phyloP scores from a whole-genome alignment of 1,284 basidiomycete species.

The Phlebopus sp. region DNA sequence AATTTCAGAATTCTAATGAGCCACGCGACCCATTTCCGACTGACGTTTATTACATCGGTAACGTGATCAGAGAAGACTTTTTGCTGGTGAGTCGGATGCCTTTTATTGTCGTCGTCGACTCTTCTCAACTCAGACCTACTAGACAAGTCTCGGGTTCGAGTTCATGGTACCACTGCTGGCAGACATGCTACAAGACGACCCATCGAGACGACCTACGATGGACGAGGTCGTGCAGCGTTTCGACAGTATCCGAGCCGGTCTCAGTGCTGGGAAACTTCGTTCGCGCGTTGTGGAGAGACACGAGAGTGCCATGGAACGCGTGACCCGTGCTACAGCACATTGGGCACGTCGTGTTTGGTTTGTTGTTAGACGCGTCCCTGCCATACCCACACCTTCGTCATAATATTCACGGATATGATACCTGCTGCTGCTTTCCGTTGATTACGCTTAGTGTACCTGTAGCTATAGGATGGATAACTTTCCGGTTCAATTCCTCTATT shows the following conservation, averaged over 20 bases:
- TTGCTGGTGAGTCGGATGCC: slow-evolving; percentile 1
- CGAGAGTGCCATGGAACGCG: slow-evolving; percentile 2
- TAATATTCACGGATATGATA: no score
- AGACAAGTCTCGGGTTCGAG: slow-evolving; percentile 19
- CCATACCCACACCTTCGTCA: slow-evolving; percentile 1
- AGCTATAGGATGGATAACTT: no score
- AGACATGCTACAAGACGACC: slow-evolving; percentile 26
- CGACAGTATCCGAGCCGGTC: neutral
- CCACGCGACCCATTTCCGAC: no score
- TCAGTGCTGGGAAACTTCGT: slow-evolving; percentile 9
- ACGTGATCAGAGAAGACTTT: slow-evolving; percentile 10
- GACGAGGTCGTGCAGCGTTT: slow-evolving; percentile 16
- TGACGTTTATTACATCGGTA: slow-evolving; percentile 20
- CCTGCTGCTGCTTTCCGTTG: no score
- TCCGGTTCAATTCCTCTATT: no score
- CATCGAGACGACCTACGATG: slow-evolving; percentile 22
- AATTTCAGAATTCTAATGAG: no score
- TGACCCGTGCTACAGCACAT: neutral
- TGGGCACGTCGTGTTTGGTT: slow-evolving; percentile 15
- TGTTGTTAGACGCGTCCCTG: slow-evolving; percentile 4
- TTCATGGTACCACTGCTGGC: slow-evolving; percentile 25
- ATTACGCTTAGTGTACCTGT: no score
- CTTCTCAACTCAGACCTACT: neutral
- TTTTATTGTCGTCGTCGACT: neutral
- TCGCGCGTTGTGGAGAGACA: slow-evolving; percentile 10